Conservation (phyloP, 2,329 filamentous ascomycete species). For the Fusarium secorum region DNA sequence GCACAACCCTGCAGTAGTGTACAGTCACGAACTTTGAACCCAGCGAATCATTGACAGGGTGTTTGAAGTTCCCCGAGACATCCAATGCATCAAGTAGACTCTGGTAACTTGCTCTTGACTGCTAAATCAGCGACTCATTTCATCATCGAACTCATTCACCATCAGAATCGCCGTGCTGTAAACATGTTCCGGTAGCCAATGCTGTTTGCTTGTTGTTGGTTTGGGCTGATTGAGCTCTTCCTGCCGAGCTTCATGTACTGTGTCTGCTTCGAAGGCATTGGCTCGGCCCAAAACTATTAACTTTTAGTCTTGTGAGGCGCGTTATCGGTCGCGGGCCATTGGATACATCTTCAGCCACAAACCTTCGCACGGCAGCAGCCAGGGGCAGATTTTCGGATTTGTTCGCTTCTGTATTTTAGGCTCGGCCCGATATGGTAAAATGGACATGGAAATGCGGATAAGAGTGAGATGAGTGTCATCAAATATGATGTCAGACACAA, state of each 20-base stretch:
- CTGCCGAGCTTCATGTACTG: not conserved
- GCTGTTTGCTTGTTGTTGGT: not conserved
- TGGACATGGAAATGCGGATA: not conserved
- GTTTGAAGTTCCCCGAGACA: not conserved
- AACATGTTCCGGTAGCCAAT: not conserved
- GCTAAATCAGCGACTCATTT: not conserved
- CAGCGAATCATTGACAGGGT: not conserved
- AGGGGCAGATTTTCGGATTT: not conserved
- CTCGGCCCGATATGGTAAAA: not conserved
- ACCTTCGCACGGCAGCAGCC: not conserved
- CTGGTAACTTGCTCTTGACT: not conserved
- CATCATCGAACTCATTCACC: not conserved
- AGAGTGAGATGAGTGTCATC: not conserved
- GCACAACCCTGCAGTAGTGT: not conserved
- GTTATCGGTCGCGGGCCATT: not conserved
- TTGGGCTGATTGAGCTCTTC: not conserved
- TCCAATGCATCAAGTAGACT: not conserved
- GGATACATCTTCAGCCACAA: not conserved
- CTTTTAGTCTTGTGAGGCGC: not conserved
- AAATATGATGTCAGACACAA: not conserved
- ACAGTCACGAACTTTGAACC: not conserved
- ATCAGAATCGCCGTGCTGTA: not conserved
- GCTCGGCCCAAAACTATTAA: not conserved
- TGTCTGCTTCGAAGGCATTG: not conserved
- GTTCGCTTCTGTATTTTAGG: not conserved